phyloP scores from a whole-genome alignment of 2,329 filamentous ascomycete species.

The Drechslerella coelobrocha region DNA sequence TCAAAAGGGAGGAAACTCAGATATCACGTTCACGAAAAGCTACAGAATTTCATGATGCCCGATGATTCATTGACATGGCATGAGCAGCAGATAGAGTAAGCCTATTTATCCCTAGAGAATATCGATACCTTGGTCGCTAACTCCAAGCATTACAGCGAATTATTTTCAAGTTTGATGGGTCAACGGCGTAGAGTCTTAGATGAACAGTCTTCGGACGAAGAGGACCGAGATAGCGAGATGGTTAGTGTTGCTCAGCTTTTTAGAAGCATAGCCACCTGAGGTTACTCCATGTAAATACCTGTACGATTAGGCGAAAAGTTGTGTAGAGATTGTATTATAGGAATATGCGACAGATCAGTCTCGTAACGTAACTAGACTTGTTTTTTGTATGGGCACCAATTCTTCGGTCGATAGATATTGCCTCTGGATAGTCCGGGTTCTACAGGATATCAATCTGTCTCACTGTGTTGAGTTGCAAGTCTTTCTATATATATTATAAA shows the following conservation, averaged over 20 bases:
- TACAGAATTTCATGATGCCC: slow-evolving; percentile 97
- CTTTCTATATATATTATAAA: slow-evolving; percentile 2
- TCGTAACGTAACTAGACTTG: too few relatives aligned
- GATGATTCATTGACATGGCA: slow-evolving; percentile 84
- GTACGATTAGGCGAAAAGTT: too few relatives aligned
- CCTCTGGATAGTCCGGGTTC: too few relatives aligned
- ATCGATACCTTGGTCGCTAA: slow-evolving; percentile 6
- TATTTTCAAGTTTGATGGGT: slow-evolving; percentile 64
- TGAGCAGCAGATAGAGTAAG: slow-evolving; percentile 72
- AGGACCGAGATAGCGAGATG: slow-evolving; percentile 55
- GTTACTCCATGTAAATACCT: too few relatives aligned
- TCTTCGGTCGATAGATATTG: too few relatives aligned
- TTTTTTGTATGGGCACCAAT: too few relatives aligned
- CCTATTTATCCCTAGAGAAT: not conserved
- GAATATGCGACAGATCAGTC: too few relatives aligned
- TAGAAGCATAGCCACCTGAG: slow-evolving; percentile 53
- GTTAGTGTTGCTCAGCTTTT: slow-evolving; percentile 59
- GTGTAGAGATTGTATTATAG: too few relatives aligned
- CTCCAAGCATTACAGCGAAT: slow-evolving; percentile 55
- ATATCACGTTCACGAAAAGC: slow-evolving; percentile 93
- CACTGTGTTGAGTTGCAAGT: slow-evolving; percentile 2
- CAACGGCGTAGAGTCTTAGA: slow-evolving; percentile 60
- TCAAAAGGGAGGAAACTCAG: slow-evolving; percentile 94
- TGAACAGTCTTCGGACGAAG: slow-evolving; percentile 57
- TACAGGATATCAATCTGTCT: too few relatives aligned